A percentile compares a stretch with the other conserved stretches of the same genome.
Evolutionary conservation across 495 filamentous ascomycete genomes (phyloP).

Genomic region (Talaromyces thailandensis): DNA sequence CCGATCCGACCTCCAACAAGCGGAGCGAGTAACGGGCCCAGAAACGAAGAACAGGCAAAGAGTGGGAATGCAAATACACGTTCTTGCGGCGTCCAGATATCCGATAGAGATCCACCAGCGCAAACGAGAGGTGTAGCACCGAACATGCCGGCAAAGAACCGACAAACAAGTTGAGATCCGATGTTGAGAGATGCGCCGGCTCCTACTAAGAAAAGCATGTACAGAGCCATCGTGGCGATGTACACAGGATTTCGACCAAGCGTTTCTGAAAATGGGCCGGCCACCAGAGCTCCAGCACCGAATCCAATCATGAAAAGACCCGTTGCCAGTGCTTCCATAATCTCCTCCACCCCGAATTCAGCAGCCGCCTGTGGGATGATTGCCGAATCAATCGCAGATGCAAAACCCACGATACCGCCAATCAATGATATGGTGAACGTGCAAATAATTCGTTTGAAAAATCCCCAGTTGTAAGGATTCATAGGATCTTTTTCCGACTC

Average conservation of each 20-base stretch:
- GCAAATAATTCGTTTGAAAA: slow-evolving; percentile 25
- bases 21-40: slow-evolving; percentile 36
- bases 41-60: slow-evolving; percentile 37
- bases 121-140: slow-evolving; percentile 43
- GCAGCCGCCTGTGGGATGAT: slow-evolving; percentile 31
- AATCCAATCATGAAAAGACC: slow-evolving; percentile 58
- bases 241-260: slow-evolving; percentile 53
- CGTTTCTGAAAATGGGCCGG: slow-evolving; percentile 51
- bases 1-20: slow-evolving; percentile 40
- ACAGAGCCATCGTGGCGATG: slow-evolving; percentile 37
- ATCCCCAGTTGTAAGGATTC: slow-evolving; percentile 48
- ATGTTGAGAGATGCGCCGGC: slow-evolving; percentile 42
- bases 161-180: slow-evolving; percentile 38
- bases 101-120: slow-evolving; percentile 42
- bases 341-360: slow-evolving; percentile 42
- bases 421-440: slow-evolving; percentile 44
- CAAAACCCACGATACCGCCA: slow-evolving; percentile 40
- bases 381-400: slow-evolving; percentile 42
- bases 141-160: slow-evolving; percentile 44
- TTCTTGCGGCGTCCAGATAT: slow-evolving; percentile 42
- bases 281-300: slow-evolving; percentile 41
- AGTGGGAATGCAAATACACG: slow-evolving; percentile 39
- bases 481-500: slow-evolving; percentile 42
- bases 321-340: slow-evolving; percentile 45
- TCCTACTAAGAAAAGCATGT: slow-evolving; percentile 45